phyloP scores from a whole-genome alignment of 345 rosid species.

The Chamaenerion angustifolium region DNA sequence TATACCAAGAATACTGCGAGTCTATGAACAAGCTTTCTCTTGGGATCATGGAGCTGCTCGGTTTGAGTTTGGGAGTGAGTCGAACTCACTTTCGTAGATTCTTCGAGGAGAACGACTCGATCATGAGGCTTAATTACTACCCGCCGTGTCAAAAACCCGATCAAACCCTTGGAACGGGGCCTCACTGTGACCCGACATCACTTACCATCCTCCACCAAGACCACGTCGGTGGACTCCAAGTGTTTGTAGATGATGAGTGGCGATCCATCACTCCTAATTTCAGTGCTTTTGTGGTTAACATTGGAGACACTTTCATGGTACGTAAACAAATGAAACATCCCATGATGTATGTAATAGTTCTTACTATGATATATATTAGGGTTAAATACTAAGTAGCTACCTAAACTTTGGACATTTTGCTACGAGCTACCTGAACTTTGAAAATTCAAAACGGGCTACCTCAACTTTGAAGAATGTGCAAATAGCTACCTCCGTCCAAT shows the following conservation, averaged over 20 bases:
- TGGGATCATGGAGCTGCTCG: conserved; percentile 84
- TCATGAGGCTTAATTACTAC: conserved; percentile 93
- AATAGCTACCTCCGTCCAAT: too few species aligned
- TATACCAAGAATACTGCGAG: conserved; percentile 68
- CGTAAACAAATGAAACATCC: neutral
- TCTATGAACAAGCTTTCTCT: conserved; percentile 80
- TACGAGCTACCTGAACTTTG: too few species aligned
- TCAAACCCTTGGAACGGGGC: conserved; percentile 89
- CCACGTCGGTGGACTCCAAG: conserved; percentile 90
- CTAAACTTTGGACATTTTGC: too few species aligned
- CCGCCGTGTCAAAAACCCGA: conserved; percentile 96
- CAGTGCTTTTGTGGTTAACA: conserved; percentile 80
- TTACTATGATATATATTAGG: too few species aligned
- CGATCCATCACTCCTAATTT: conserved; percentile 54
- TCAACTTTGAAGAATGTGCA: too few species aligned
- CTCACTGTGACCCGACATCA: conserved; percentile 98
- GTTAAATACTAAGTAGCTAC: too few species aligned
- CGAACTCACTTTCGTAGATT: conserved; percentile 42
- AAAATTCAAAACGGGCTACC: too few species aligned
- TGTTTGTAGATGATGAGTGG: conserved; percentile 79
- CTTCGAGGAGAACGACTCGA: conserved; percentile 78
- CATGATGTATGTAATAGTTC: too few species aligned
- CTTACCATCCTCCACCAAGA: conserved; percentile 97
- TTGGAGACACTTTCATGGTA: conserved; percentile 99
- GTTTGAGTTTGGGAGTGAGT: conserved; percentile 57